Evolutionary conservation across 306 rosid genomes (phyloP).

Genomic region (Castanopsis chinensis): DNA sequence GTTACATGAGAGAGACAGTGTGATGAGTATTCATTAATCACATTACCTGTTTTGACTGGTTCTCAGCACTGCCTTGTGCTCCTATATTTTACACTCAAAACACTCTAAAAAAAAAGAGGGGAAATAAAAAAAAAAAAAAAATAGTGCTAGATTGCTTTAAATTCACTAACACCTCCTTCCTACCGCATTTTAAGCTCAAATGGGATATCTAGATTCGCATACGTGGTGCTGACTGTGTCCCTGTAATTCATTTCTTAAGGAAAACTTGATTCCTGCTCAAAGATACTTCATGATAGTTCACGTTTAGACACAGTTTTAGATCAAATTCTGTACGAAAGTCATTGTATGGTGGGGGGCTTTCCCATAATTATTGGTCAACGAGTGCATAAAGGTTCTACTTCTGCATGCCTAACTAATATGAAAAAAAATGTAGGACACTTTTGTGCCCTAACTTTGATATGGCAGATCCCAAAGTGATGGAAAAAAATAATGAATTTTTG

Average conservation of each 20-base stretch:
- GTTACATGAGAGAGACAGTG: too few species aligned
- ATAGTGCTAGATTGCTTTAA: conserved; percentile 39
- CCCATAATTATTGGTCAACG: conserved; percentile 49
- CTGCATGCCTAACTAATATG: conserved; percentile 22
- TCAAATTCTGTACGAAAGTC: conserved; percentile 34
- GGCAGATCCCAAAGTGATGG: too few species aligned
- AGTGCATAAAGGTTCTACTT: conserved; percentile 34
- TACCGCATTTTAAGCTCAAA: conserved; percentile 46
- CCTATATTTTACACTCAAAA: too few species aligned
- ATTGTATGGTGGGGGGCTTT: conserved; percentile 28
- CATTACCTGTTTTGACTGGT: too few species aligned
- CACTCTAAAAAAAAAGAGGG: too few species aligned
- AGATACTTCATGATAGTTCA: conserved; percentile 22
- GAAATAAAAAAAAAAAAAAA: background rate
- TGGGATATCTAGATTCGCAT: conserved; percentile 26
- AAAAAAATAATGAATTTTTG: too few species aligned
- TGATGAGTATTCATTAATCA: too few species aligned
- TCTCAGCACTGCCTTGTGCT: background rate
- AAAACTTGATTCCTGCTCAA: conserved; percentile 42
- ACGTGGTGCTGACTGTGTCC: conserved; percentile 53
- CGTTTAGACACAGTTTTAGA: conserved; percentile 13
- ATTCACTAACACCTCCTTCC: conserved; percentile 16
- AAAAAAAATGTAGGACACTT: too few species aligned
- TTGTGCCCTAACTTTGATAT: too few species aligned
- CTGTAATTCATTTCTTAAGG: conserved; percentile 29